phyloP scores from a whole-genome alignment of 2,329 filamentous ascomycete genomes.

The Xylogone sp. region DNA sequence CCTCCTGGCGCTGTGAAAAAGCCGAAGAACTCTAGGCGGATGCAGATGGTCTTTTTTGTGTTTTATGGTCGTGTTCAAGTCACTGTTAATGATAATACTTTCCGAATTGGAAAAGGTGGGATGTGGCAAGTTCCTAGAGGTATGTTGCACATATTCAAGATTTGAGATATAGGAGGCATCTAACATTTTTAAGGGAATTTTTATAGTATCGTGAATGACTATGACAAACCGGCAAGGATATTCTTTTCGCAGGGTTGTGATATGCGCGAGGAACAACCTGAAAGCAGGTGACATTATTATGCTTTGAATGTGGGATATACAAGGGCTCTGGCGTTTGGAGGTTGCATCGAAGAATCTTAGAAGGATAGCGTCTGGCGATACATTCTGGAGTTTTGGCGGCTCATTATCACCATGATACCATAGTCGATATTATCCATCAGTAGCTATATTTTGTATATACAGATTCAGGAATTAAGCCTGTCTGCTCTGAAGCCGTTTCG shows the following conservation, averaged over 20 bases:
- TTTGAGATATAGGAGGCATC: too few relatives aligned
- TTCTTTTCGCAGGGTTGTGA: conserved; percentile 93
- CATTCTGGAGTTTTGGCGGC: not conserved
- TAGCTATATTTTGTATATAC: not conserved
- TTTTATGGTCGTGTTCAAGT: conserved; percentile 79
- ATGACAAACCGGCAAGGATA: conserved; percentile 66
- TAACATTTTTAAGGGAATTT: conserved; percentile 68
- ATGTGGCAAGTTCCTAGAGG: conserved; percentile 95
- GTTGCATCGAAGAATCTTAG: not conserved
- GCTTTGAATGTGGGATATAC: not conserved
- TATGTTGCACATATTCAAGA: conserved; percentile 50
- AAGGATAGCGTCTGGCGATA: not conserved
- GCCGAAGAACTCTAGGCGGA: conserved; percentile 87
- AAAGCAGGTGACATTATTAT: not conserved
- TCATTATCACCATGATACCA: not conserved
- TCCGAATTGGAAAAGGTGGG: conserved; percentile 82
- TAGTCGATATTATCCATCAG: not conserved
- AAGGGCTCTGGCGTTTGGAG: not conserved
- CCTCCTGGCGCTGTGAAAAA: conserved; percentile 80
- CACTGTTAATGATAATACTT: conserved; percentile 68
- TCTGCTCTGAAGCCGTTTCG: not conserved
- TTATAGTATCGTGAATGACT: conserved; percentile 85
- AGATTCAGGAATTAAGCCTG: not conserved
- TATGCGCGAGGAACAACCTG: conserved; percentile 4
- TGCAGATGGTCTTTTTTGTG: conserved; percentile 97